Conservation (phyloP, 1,284 basidiomycete species). For the Polyporus tsugae region DNA sequence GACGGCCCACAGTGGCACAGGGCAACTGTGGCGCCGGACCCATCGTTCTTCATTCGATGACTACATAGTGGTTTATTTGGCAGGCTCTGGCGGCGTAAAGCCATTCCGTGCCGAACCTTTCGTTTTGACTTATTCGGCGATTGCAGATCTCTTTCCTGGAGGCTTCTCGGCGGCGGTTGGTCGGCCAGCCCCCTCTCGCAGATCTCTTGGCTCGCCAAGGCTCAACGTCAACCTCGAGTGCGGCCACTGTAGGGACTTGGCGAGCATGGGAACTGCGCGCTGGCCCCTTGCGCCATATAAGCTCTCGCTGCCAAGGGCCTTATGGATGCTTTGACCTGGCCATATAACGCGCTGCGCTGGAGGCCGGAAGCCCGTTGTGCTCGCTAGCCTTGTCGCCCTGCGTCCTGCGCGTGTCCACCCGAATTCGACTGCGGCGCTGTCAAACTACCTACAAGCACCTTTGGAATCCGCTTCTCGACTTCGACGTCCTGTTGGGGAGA, state of each 20-base stretch:
- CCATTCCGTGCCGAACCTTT: not conserved
- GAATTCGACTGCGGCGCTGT: not conserved
- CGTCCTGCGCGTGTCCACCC: not conserved
- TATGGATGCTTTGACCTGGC: conserved; percentile 26
- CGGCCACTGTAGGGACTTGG: conserved; percentile 30
- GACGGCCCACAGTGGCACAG: no score
- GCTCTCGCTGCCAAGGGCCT: conserved; percentile 32
- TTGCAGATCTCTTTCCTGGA: not conserved
- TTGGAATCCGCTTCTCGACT: not conserved
- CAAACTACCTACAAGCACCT: not conserved
- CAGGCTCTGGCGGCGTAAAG: not conserved
- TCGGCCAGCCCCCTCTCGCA: not conserved
- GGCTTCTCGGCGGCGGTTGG: not conserved
- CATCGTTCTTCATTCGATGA: not conserved
- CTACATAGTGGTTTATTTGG: no score
- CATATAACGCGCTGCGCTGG: conserved; percentile 24
- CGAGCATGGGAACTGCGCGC: conserved; percentile 28
- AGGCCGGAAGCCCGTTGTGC: not conserved
- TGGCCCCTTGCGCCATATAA: conserved; percentile 23
- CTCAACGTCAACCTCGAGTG: not conserved
- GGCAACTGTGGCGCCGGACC: not conserved
- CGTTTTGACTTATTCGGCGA: not conserved
- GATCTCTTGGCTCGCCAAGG: conserved; percentile 36
- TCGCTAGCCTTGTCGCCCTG: not conserved
- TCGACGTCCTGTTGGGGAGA: not conserved